Base-by-base conservation (phyloP, 148 eudicot genomes). In the Camellia japonica region DNA sequence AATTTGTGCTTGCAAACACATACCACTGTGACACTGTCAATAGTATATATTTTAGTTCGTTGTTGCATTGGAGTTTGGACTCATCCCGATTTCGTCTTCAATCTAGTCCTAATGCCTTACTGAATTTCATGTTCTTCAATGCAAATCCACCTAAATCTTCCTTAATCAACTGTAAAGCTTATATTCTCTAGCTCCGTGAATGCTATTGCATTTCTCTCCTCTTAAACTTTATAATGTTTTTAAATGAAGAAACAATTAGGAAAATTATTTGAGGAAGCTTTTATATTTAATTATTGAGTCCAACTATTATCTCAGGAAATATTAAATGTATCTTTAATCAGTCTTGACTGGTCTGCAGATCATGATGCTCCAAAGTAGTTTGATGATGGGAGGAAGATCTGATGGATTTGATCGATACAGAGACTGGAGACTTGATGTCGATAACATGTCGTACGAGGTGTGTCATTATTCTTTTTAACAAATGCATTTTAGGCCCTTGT, bases 381-480 rank as follows among this genome's bases (percentile, higher is more conserved):
- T 94, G 80, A 66, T 91, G 79, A 84, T 89, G 89, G 90, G 94
- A 75, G 89, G 95, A 77, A 89, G 98, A 84, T 82, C 89, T 10
- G 86, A 83, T 67, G 87, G 90, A 77, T 75, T 82, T 74, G 98
- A 91, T 77, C 85, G 87, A 86, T 88, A 90, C 84, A 80, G 91
- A 60, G 90, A 87, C 72, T 86, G 84, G 93, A 89, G 98, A 88
- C 88, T 95, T 76, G 95, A 95, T 84, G 93, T 90, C 30, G 98
- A 95, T 84, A 87, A 83, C 81, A 95, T 95, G 98, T 84, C 98
- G 19, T 93, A 93, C 49, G 98, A 94, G 93, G 98, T 93, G 41
- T 47, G 38, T 5, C 6, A 18, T 44, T 67, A 18, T 44, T 67
- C 20, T 75, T 84, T 58, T 7, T 30, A 52, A 68, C 19, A 7